These are phyloP conservation scores for Coemansia sp. DNA, from an alignment of 192 early-diverging fungal genomes.

Conservation along the genomic window DNA sequence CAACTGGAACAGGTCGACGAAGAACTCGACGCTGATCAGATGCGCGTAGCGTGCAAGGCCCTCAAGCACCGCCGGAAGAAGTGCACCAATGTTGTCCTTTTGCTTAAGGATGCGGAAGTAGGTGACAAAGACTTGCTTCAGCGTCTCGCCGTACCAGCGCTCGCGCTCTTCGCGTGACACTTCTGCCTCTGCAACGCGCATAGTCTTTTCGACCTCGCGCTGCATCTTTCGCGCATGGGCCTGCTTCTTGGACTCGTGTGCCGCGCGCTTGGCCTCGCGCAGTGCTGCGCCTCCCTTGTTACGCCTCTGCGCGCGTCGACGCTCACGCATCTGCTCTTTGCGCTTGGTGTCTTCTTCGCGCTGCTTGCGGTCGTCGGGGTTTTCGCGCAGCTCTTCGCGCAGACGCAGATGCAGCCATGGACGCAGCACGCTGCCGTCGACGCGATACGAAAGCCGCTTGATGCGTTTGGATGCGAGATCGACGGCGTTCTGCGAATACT, in stretches of 20 bases:
- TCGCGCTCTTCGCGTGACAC: slow-evolving; percentile 81
- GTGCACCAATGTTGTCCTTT: slow-evolving; percentile 62
- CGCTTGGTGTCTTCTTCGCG: slow-evolving; percentile 56
- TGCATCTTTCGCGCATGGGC: slow-evolving; percentile 58
- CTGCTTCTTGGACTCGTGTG: slow-evolving; percentile 73
- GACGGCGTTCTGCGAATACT: slow-evolving; percentile 83
- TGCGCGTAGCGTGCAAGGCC: slow-evolving; percentile 80
- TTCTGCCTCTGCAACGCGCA: slow-evolving; percentile 90
- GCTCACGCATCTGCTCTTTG: slow-evolving; percentile 44
- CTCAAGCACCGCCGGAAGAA: slow-evolving; percentile 66
- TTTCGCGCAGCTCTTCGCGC: slow-evolving; percentile 73
- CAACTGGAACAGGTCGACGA: slow-evolving; percentile 81
- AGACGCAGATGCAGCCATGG: slow-evolving; percentile 82
- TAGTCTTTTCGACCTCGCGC: slow-evolving; percentile 41
- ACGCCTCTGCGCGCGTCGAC: slow-evolving; percentile 11
- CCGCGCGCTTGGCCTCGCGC: slow-evolving; percentile 55
- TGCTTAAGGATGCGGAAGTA: slow-evolving; percentile 96
- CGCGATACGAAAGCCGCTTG: slow-evolving; percentile 74
- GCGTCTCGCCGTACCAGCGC: slow-evolving; percentile 85
- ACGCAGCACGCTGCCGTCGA: slow-evolving; percentile 65
- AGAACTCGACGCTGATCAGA: slow-evolving; percentile 95
- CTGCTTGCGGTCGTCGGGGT: slow-evolving; percentile 56
- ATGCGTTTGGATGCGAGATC: slow-evolving; percentile 82
- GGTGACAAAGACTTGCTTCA: slow-evolving; percentile 90
- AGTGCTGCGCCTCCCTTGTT: slow-evolving; percentile 42